Base-by-base conservation (phyloP, 345 rosid species). In the Toxicodendron radicans region DNA sequence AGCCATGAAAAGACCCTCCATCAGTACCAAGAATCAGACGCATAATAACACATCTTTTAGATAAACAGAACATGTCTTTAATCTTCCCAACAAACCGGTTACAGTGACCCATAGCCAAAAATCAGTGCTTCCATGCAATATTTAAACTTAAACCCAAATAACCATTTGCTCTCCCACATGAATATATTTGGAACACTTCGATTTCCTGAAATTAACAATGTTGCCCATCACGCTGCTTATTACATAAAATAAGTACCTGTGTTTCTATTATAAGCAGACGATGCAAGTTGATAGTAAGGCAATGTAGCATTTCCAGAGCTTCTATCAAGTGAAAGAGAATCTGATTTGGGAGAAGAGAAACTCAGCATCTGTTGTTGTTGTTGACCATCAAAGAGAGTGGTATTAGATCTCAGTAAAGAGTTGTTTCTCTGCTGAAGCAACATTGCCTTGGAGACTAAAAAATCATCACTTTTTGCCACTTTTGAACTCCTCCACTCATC, bases 331-430 rank as follows among this genome's bases (percentile, higher is more conserved):
- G 82, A 64, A 24, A 71, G 66, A 62, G 67, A 41, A 48, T 83
- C 90, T 74, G 92, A 75, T 83, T 88, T 86, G 57, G 90, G 85
- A 68, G 77, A 76, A 53, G 92, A 85, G 79, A 88, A 90, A 75
- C 88, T 83, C 58, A 88, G 83, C 92, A 88, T 88, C 73, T 89
- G 74, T 21, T 81, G 81, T 61, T 81, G 82, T 57, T 77, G 85
- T 17, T 81, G 80, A 27, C 79, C 85, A 33, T 76, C 84, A 71
- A 84, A 85, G 71, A 83, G 64, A 63, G 80, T 51, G 51, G 52
- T 11, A 67, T 78, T 81, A 71, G 87, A 81, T 85, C 86, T 85
- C 65, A 81, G 64, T 11, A 70, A 70, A 53, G 53, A 21, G 66
- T 38, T 66, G 75, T 45, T 78, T 60, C 82, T 80, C 63, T 80